Evolutionary conservation across 2,329 filamentous ascomycete species (phyloP).

Genomic region (Aureobasidium sp.): DNA sequence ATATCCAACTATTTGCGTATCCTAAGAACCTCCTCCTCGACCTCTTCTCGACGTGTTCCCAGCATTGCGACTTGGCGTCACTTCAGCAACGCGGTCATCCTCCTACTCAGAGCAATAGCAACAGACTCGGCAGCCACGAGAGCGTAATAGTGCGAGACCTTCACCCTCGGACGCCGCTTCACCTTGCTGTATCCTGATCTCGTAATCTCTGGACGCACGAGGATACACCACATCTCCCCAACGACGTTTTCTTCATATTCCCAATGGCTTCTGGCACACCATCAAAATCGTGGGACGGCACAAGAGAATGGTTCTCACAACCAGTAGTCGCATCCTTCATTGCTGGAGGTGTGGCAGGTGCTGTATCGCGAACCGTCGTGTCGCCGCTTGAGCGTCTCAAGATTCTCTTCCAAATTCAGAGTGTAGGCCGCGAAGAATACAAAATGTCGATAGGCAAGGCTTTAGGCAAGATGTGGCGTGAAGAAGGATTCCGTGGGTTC

Average conservation of each 20-base stretch:
- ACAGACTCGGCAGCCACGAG: neutral
- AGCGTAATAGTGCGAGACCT: neutral
- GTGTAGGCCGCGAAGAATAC: constrained; percentile 82
- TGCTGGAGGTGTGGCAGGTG: constrained; percentile 86
- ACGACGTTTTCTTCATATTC: neutral
- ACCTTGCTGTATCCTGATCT: neutral
- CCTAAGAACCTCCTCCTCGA: neutral
- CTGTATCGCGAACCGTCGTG: constrained; percentile 95
- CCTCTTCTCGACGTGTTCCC: neutral
- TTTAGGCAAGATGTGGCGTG: constrained; percentile 87
- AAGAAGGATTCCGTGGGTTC: constrained; percentile 94
- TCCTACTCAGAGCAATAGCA: neutral
- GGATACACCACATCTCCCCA: neutral
- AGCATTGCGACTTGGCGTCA: constrained; percentile 8
- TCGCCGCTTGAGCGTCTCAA: constrained; percentile 93
- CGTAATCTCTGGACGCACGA: neutral
- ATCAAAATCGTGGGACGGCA: constrained; percentile 15
- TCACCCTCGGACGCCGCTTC: neutral
- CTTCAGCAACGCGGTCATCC: neutral
- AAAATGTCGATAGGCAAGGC: constrained; percentile 86
- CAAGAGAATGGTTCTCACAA: constrained; percentile 53
- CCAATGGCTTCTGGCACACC: constrained; percentile 4
- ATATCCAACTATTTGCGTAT: neutral
- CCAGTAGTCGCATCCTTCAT: constrained; percentile 88
- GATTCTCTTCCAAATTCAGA: constrained; percentile 96